Percentiles rank a stretch among this genome's conserved stretches.
phyloP scores from a whole-genome alignment of 1,284 basidiomycete genomes.

The Moniliella sp. region DNA sequence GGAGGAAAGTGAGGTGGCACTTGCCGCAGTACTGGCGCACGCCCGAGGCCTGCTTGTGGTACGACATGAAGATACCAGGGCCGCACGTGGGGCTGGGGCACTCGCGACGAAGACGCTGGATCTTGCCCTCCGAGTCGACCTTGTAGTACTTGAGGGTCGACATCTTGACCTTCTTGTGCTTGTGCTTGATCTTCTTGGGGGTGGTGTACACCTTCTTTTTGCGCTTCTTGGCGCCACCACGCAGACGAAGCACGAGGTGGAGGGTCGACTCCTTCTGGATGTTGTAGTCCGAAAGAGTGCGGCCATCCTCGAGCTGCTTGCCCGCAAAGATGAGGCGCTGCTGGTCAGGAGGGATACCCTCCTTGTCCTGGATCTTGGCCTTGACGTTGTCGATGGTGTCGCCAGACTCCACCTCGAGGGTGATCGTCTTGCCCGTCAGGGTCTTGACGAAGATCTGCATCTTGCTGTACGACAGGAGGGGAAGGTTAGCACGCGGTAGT shows the following conservation, averaged over 20 bases:
- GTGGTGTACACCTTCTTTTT: conserved; percentile 98
- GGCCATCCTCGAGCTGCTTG: conserved; percentile 57
- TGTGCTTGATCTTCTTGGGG: conserved; percentile 99
- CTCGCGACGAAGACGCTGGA: conserved; percentile 93
- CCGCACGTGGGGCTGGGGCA: conserved; percentile 45
- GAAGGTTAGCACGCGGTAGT: too few species aligned
- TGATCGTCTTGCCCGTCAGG: conserved; percentile 35
- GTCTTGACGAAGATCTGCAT: conserved; percentile 32
- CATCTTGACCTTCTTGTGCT: conserved; percentile 98
- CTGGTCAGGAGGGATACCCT: conserved; percentile 73
- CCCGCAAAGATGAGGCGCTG: conserved; percentile 94
- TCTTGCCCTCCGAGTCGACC: conserved; percentile 95
- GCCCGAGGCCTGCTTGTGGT: too few species aligned
- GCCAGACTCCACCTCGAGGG: conserved; percentile 35
- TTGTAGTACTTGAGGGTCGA: conserved; percentile 98
- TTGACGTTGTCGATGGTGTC: conserved; percentile 35
- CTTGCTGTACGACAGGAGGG: too few species aligned
- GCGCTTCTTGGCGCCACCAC: conserved; percentile 93
- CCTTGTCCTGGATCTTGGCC: conserved; percentile 41
- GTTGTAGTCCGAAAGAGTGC: conserved; percentile 45
- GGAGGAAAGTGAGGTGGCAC: conserved; percentile 34
- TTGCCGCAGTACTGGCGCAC: conserved; percentile 32
- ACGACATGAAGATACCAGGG: conserved; percentile 31
- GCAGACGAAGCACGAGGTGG: conserved; percentile 41
- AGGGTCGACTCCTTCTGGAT: conserved; percentile 47